These are phyloP conservation scores for Suaeda aralocaspica DNA, from an alignment of 148 eudicot species.

Conservation along the genomic window DNA sequence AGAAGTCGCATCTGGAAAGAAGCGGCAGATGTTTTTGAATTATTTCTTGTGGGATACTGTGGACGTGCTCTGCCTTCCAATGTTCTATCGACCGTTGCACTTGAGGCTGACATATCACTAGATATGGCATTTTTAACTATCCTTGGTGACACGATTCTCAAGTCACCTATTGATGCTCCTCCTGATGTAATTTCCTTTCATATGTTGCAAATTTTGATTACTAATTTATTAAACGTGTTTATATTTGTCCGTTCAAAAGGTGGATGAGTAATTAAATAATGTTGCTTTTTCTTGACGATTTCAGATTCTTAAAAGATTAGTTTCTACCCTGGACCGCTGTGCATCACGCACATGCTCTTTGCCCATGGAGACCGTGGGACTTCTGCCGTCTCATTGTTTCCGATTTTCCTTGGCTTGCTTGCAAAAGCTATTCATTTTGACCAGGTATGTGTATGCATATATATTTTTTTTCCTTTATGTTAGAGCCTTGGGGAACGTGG, in stretches of 20 bases:
- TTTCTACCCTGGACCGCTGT: slow-evolving; percentile 87
- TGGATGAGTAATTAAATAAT: slow-evolving; percentile 8
- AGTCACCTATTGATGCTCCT: slow-evolving; percentile 66
- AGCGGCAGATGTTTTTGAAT: slow-evolving; percentile 93
- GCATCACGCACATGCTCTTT: slow-evolving; percentile 92
- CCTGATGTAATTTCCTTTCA: slow-evolving; percentile 55
- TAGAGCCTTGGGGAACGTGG: neutral
- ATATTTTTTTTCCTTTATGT: neutral
- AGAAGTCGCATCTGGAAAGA: slow-evolving; percentile 93
- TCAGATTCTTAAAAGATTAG: slow-evolving; percentile 73
- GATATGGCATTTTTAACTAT: slow-evolving; percentile 75
- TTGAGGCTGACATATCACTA: slow-evolving; percentile 65
- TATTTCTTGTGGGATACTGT: slow-evolving; percentile 91
- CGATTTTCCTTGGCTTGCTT: slow-evolving; percentile 88
- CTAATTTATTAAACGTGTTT: neutral
- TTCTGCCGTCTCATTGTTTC: slow-evolving; percentile 93
- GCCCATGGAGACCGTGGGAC: slow-evolving; percentile 91
- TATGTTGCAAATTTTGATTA: neutral
- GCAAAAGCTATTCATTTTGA: slow-evolving; percentile 72
- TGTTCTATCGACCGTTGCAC: slow-evolving; percentile 45
- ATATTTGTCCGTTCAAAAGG: neutral
- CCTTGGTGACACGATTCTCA: slow-evolving; percentile 80
- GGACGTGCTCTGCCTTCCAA: slow-evolving; percentile 87
- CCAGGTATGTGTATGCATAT: no score
- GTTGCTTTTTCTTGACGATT: slow-evolving; percentile 9